Evolutionary conservation across 768 basidiomycete species (phyloP).

Genomic region (Kondoa malvinella): DNA sequence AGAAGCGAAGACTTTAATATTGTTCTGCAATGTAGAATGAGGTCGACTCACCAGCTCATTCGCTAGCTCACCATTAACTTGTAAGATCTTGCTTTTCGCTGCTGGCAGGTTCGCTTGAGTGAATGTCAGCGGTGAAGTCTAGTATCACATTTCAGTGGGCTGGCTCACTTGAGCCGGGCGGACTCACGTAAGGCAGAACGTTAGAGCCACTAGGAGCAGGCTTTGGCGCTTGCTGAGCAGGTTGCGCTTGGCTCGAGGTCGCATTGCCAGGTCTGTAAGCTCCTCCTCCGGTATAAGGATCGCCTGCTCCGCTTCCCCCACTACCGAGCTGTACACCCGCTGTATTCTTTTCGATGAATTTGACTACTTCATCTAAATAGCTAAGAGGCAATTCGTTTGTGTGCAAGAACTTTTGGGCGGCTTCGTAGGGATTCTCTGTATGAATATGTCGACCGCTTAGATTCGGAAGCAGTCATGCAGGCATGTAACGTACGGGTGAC

Average conservation of each 20-base stretch:
- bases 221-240: not conserved
- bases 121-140: not conserved
- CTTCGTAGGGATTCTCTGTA: conserved; percentile 73
- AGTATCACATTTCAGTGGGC: not conserved
- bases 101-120: conserved; percentile 3
- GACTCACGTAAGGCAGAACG: not conserved
- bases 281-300: conserved; percentile 67
- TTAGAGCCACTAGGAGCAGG: not conserved
- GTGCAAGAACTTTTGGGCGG: conserved; percentile 74
- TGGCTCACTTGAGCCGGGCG: not conserved
- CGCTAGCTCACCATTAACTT: conserved; percentile 4
- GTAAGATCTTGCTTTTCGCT: conserved; percentile 1
- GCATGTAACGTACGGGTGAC: conserved; percentile 31
- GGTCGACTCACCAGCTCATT: not conserved
- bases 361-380: conserved; percentile 77
- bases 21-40: not conserved
- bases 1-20: conserved; percentile 1
- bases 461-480: not conserved
- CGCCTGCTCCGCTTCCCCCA: conserved; percentile 42
- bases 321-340: conserved; percentile 49
- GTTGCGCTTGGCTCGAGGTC: not conserved
- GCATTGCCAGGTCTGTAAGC: conserved; percentile 3
- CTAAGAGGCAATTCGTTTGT: conserved; percentile 61
- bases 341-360: conserved; percentile 86
- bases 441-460: no score